These are phyloP conservation scores for Neoboletus brunneissimus DNA, from an alignment of 768 basidiomycete species.

Conservation along the genomic window DNA sequence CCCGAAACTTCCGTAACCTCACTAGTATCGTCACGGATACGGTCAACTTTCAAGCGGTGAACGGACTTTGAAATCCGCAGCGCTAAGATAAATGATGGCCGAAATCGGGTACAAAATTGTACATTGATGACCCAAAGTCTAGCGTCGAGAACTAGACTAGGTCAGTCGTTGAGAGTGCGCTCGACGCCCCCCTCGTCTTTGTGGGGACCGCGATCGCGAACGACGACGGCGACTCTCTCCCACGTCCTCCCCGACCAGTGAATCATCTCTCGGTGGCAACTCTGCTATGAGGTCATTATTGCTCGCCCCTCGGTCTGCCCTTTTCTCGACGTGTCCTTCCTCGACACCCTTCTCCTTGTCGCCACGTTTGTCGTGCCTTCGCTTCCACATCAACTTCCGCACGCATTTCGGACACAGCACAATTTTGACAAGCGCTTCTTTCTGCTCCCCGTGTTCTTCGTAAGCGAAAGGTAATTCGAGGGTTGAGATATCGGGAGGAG, in stretches of 20 bases:
- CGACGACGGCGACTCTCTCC: slow-evolving; percentile 4
- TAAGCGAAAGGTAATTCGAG: slow-evolving; percentile 92
- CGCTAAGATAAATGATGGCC: background rate
- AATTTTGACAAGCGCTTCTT: slow-evolving; percentile 86
- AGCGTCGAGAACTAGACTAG: background rate
- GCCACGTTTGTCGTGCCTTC: slow-evolving; percentile 57
- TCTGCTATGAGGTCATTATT: background rate
- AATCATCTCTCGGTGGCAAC: background rate
- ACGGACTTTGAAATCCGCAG: slow-evolving; percentile 24
- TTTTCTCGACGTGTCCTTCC: background rate
- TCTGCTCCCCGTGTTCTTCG: slow-evolving; percentile 68
- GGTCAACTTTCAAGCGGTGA: background rate
- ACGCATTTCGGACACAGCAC: slow-evolving; percentile 78
- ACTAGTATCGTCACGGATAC: background rate
- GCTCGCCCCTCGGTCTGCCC: background rate
- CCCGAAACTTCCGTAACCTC: background rate
- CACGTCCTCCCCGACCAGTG: background rate
- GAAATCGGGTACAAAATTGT: background rate
- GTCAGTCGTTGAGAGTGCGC: background rate
- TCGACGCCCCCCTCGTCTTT: slow-evolving; percentile 9
- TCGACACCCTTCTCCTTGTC: slow-evolving; percentile 1
- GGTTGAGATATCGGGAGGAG: slow-evolving; percentile 51
- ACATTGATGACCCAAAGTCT: background rate
- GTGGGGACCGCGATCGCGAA: slow-evolving; percentile 33
- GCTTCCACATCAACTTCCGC: slow-evolving; percentile 86